Evolutionary conservation across 805 yeast species (phyloP).

Genomic region (Hanseniaspora clermontiae): DNA sequence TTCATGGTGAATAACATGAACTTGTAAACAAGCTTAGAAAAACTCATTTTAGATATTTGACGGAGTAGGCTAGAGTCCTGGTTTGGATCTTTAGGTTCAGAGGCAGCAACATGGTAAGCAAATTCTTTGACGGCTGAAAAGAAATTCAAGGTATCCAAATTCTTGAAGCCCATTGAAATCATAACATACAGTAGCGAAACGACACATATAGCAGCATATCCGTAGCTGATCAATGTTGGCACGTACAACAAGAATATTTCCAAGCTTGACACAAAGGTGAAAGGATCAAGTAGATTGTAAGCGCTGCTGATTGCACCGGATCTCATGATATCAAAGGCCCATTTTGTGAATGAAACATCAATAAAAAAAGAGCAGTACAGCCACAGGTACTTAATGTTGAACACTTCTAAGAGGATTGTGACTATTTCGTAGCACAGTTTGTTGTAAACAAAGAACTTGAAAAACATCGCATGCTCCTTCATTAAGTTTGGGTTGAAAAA

Average conservation of each 20-base stretch:
- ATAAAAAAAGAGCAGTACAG: neutral
- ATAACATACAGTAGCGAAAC: neutral
- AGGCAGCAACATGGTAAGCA: slow-evolving; percentile 23
- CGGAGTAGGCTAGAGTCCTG: neutral
- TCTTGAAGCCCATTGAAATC: slow-evolving; percentile 25
- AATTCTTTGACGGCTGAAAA: slow-evolving; percentile 24
- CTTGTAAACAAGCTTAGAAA: neutral
- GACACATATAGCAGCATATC: neutral
- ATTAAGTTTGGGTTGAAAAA: neutral
- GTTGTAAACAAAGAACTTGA: slow-evolving; percentile 9
- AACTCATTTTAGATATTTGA: neutral
- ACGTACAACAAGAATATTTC: neutral
- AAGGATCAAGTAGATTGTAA: neutral
- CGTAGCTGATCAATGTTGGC: slow-evolving; percentile 2
- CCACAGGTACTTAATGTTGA: neutral
- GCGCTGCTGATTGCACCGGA: neutral
- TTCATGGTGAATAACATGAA: neutral
- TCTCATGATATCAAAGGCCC: neutral
- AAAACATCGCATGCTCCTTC: neutral
- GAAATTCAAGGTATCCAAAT: slow-evolving; percentile 20
- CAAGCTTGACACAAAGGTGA: neutral
- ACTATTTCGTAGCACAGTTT: slow-evolving; percentile 6
- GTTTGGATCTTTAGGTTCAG: slow-evolving; percentile 24
- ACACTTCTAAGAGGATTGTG: slow-evolving; percentile 2
- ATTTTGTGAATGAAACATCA: neutral